Conservation (phyloP, 2,329 filamentous ascomycete species). For the Cladosporium halotolerans region DNA sequence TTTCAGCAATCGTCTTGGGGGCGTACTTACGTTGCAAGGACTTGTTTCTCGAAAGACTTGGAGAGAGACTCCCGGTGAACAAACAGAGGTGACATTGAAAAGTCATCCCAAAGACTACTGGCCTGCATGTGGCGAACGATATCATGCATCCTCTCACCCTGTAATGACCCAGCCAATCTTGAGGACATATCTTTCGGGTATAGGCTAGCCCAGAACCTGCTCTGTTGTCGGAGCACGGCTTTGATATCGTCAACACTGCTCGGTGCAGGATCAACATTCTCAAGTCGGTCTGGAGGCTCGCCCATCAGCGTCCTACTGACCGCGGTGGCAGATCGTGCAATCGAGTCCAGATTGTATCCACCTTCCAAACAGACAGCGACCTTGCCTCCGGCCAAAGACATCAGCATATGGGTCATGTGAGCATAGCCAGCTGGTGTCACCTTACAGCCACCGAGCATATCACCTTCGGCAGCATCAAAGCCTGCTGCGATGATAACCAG, state of each 20-base stretch:
- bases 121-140: conserved; percentile 73
- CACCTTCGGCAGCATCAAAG: conserved; percentile 90
- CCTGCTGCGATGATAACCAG: conserved; percentile 92
- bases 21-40: conserved; percentile 29
- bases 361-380: conserved; percentile 90
- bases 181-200: conserved; percentile 52
- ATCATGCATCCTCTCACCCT: conserved; percentile 65
- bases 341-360: conserved; percentile 89
- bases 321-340: conserved; percentile 84
- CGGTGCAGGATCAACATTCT: conserved; percentile 41
- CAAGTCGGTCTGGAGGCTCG: conserved; percentile 67
- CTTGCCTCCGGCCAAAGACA: conserved; percentile 85
- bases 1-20: not conserved
- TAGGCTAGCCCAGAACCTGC: conserved; percentile 80
- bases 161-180: conserved; percentile 25
- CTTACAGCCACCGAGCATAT: conserved; percentile 86
- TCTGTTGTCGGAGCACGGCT: conserved; percentile 53
- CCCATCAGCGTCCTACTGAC: conserved; percentile 93
- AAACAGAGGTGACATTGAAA: conserved; percentile 72
- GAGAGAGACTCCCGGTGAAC: conserved; percentile 58
- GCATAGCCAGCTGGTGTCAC: conserved; percentile 88
- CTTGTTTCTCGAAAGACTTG: conserved; percentile 25
- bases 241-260: conserved; percentile 52
- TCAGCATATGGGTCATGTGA: conserved; percentile 99
- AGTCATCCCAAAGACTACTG: conserved; percentile 61